A percentile compares a stretch with the other conserved stretches of the same genome.
These are phyloP conservation scores for Hypsizygus ulmarius DNA, from an alignment of 1,284 basidiomycete genomes.

Conservation along the genomic window DNA sequence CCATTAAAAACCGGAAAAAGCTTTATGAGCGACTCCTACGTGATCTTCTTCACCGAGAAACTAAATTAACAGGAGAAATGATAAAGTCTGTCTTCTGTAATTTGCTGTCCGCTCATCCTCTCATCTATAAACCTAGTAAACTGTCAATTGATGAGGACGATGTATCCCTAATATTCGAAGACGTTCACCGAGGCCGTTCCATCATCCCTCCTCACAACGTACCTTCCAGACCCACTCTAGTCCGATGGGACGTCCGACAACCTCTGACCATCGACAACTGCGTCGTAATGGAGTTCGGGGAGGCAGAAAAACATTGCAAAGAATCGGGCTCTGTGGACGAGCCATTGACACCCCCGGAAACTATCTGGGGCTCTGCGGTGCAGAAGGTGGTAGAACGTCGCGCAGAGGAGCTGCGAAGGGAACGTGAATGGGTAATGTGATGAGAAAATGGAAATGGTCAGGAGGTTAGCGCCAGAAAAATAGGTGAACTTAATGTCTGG, in stretches of 20 bases:
- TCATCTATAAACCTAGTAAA: conserved; percentile 42
- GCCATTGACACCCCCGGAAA: conserved; percentile 38
- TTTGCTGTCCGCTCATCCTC: neutral
- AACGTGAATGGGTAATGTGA: conserved; percentile 45
- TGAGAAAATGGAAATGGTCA: no score
- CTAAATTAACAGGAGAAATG: conserved; percentile 53
- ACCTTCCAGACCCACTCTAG: conserved; percentile 65
- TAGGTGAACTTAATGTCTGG: no score
- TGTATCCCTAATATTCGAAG: conserved; percentile 82
- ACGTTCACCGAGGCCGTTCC: conserved; percentile 79
- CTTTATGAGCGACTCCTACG: conserved; percentile 80
- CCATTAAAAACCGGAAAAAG: conserved; percentile 83
- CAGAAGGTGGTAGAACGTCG: conserved; percentile 53
- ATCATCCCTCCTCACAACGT: conserved; percentile 74
- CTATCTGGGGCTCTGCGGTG: conserved; percentile 67
- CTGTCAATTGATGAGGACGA: conserved; percentile 82
- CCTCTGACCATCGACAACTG: conserved; percentile 75
- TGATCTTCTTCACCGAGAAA: conserved; percentile 72
- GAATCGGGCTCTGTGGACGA: conserved; percentile 40
- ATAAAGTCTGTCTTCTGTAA: conserved; percentile 43
- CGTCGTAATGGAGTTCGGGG: conserved; percentile 74
- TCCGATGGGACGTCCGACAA: conserved; percentile 74
- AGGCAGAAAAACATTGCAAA: conserved; percentile 68
- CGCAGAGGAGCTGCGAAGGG: conserved; percentile 46
- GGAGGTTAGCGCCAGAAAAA: no score